These are phyloP conservation scores for Brettanomyces naardenensis DNA, from an alignment of 805 yeast species.

Conservation along the genomic window DNA sequence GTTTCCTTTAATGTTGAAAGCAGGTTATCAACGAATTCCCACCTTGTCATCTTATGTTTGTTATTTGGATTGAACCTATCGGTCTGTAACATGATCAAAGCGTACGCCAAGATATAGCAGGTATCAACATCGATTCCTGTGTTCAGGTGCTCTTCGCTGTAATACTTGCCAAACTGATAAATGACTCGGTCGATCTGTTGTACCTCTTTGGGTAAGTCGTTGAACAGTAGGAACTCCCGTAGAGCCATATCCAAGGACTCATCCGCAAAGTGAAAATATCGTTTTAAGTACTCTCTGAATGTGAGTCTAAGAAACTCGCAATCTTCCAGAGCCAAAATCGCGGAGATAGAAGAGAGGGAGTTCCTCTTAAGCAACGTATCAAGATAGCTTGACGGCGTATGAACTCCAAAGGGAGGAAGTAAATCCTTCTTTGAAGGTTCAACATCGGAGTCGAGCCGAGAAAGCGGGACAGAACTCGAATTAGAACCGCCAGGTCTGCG, in stretches of 20 bases:
- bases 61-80: conserved; percentile 64
- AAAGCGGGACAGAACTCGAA: too few relatives aligned
- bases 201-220: conserved; percentile 60
- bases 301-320: conserved; percentile 17
- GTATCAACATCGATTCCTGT: conserved; percentile 37
- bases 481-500: too few relatives aligned
- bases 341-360: conserved; percentile 19
- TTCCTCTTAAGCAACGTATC: conserved; percentile 21
- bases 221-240: conserved; percentile 47
- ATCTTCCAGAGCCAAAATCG: conserved; percentile 25
- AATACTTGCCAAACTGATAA: conserved; percentile 47
- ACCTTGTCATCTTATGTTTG: conserved; percentile 56
- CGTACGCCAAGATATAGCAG: conserved; percentile 55
- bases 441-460: too few relatives aligned
- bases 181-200: conserved; percentile 71
- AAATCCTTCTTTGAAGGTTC: neutral
- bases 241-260: conserved; percentile 63
- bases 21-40: conserved; percentile 46
- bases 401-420: conserved; percentile 12
- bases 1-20: conserved; percentile 18
- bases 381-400: conserved; percentile 26
- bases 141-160: conserved; percentile 34
- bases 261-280: conserved; percentile 38
- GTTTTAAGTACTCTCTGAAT: conserved; percentile 19
- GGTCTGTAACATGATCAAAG: conserved; percentile 65